These are phyloP conservation scores for Cicer bijugum DNA, from an alignment of 306 rosid species.

Conservation along the genomic window DNA sequence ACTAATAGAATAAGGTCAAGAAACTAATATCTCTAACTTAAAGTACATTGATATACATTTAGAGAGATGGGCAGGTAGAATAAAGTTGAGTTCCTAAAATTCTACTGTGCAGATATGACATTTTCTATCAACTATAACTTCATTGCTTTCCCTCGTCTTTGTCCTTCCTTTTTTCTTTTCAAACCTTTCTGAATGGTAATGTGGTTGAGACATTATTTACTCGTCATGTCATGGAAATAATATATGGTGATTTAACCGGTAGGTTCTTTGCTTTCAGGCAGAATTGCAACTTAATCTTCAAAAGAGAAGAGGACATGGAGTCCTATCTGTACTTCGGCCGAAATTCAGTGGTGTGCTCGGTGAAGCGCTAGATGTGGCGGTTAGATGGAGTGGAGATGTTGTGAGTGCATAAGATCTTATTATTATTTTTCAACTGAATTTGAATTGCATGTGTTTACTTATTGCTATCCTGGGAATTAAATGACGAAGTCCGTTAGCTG, in stretches of 20 bases:
- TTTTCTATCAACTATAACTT: neutral
- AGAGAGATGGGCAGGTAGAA: constrained; percentile 14
- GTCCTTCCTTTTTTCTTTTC: constrained; percentile 9
- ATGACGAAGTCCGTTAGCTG: constrained; percentile 24
- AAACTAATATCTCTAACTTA: constrained; percentile 11
- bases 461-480: constrained; percentile 34
- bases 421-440: constrained; percentile 30
- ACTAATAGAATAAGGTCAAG: constrained; percentile 9
- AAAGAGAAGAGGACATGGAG: constrained; percentile 96
- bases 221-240: constrained; percentile 18
- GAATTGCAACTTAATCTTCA: constrained; percentile 88
- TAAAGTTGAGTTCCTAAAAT: neutral
- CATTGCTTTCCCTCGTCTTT: neutral
- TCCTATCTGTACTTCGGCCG: constrained; percentile 76
- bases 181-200: constrained; percentile 17
- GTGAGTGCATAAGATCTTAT: constrained; percentile 58
- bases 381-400: constrained; percentile 97
- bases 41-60: neutral
- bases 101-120: constrained; percentile 2
- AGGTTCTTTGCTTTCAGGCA: constrained; percentile 67
- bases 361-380: constrained; percentile 93
- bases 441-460: constrained; percentile 25
- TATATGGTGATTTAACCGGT: constrained; percentile 36
- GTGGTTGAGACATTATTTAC: constrained; percentile 9
- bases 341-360: constrained; percentile 94